Percentiles rank a stretch among this genome's conserved stretches.
phyloP scores from a whole-genome alignment of 2,329 filamentous ascomycete species.

The Cryoendolithus antarcticus region DNA sequence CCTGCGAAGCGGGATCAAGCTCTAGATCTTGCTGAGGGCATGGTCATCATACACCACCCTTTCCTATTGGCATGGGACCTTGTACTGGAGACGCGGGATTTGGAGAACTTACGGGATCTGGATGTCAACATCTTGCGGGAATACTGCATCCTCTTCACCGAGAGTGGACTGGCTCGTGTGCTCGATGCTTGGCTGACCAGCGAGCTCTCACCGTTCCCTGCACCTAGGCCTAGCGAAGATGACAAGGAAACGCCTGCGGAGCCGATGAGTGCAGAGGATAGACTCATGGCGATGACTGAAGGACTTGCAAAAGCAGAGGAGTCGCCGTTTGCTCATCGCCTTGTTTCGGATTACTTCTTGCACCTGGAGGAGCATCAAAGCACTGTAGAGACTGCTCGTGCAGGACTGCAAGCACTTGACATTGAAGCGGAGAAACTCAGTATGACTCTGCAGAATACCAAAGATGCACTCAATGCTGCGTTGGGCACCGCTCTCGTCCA shows the following conservation, averaged over 20 bases:
- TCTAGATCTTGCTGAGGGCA: slow-evolving; percentile 66
- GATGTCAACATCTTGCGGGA: slow-evolving; percentile 67
- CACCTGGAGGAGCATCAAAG: slow-evolving; percentile 75
- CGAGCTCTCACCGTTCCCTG: slow-evolving; percentile 71
- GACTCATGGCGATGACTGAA: slow-evolving; percentile 64
- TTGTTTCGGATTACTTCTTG: slow-evolving; percentile 74
- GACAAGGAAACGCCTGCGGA: slow-evolving; percentile 44
- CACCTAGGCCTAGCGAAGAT: slow-evolving; percentile 28
- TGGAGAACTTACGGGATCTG: slow-evolving; percentile 60
- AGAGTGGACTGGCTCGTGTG: slow-evolving; percentile 69
- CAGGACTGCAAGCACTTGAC: slow-evolving; percentile 51
- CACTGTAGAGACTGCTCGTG: slow-evolving; percentile 66
- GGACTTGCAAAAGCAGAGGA: slow-evolving; percentile 38
- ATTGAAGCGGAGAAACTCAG: slow-evolving; percentile 56
- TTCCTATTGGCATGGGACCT: slow-evolving; percentile 86
- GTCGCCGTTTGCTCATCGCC: slow-evolving; percentile 70
- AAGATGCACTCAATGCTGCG: slow-evolving; percentile 61
- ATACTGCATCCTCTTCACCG: slow-evolving; percentile 74
- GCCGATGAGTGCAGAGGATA: slow-evolving; percentile 59
- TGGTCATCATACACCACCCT: slow-evolving; percentile 92
- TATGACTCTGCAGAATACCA: slow-evolving; percentile 53
- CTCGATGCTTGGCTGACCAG: slow-evolving; percentile 73
- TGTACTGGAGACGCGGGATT: slow-evolving; percentile 77
- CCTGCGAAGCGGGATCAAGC: slow-evolving; percentile 58
- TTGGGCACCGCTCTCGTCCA: slow-evolving; percentile 83